phyloP scores from a whole-genome alignment of 306 rosid species.

The Prosopis cineraria region DNA sequence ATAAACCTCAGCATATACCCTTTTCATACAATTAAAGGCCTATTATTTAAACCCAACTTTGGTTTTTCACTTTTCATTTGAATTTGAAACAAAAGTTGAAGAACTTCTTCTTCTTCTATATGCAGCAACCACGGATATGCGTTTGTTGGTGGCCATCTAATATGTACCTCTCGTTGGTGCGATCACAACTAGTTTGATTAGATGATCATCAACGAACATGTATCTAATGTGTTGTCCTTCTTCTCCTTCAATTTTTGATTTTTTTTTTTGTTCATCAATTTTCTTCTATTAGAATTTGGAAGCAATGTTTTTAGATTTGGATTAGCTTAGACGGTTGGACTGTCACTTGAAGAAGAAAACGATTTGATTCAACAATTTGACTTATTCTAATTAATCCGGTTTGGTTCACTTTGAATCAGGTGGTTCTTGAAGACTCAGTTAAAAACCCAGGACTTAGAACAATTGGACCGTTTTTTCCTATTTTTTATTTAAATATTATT shows the following conservation, averaged over 20 bases:
- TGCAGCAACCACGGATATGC: neutral
- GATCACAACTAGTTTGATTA: neutral
- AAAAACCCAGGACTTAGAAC: too few species aligned
- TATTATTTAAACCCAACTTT: neutral
- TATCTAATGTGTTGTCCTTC: neutral
- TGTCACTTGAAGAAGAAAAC: too few species aligned
- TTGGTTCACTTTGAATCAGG: too few species aligned
- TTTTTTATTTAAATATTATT: too few species aligned
- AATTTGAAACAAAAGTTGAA: neutral
- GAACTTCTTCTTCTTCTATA: neutral
- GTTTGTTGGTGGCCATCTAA: constrained; percentile 46
- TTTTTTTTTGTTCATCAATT: too few species aligned
- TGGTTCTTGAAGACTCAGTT: too few species aligned
- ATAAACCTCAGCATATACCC: neutral
- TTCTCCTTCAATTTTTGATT: neutral
- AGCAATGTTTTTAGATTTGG: too few species aligned
- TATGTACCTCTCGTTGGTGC: neutral
- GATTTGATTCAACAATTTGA: too few species aligned
- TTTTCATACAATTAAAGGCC: neutral
- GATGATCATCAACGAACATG: constrained; percentile 54
- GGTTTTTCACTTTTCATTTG: neutral
- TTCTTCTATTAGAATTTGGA: too few species aligned
- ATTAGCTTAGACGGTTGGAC: too few species aligned
- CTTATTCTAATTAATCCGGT: too few species aligned
- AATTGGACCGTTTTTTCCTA: too few species aligned